phyloP scores from a whole-genome alignment of 352 stramenopile genomes.

The Globisporangium apiculatum region DNA sequence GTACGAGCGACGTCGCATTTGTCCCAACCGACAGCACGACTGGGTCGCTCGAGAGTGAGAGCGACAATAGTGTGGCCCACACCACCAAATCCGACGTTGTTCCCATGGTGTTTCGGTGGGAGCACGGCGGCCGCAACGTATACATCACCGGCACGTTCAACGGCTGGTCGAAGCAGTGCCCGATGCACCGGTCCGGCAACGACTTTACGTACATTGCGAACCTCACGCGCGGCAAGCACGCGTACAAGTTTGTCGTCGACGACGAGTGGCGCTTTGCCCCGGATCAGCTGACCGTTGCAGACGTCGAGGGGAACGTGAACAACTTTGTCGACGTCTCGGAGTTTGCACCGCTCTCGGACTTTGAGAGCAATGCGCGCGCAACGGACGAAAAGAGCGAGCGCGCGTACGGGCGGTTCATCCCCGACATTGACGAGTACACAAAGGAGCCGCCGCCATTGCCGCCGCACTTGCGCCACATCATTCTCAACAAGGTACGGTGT shows the following conservation, averaged over 20 bases:
- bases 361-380: slow-evolving; percentile 35
- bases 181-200: slow-evolving; percentile 98
- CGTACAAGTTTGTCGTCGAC: slow-evolving; percentile 99
- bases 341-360: slow-evolving; percentile 88
- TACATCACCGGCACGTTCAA: slow-evolving; percentile 99
- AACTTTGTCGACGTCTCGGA: slow-evolving; percentile 99
- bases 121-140: slow-evolving; percentile 94
- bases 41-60: not conserved
- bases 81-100: slow-evolving; percentile 36
- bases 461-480: slow-evolving; percentile 98
- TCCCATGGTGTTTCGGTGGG: slow-evolving; percentile 98
- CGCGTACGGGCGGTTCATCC: slow-evolving; percentile 94
- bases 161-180: slow-evolving; percentile 97
- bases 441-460: slow-evolving; percentile 98
- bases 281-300: slow-evolving; percentile 94
- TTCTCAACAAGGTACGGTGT: slow-evolving; percentile 95
- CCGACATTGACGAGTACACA: slow-evolving; percentile 98
- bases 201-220: slow-evolving; percentile 99
- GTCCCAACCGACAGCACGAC: slow-evolving; percentile 8
- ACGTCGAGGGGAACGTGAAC: slow-evolving; percentile 99
- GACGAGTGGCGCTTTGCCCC: slow-evolving; percentile 97
- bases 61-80: not conserved
- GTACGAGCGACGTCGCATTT: slow-evolving; percentile 15
- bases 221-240: slow-evolving; percentile 95
- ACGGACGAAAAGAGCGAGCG: slow-evolving; percentile 49